Percentiles rank a stretch among this genome's conserved stretches.
These are phyloP conservation scores for Stemphylium vesicarium DNA, from an alignment of 2,329 filamentous ascomycete species.

Conservation along the genomic window DNA sequence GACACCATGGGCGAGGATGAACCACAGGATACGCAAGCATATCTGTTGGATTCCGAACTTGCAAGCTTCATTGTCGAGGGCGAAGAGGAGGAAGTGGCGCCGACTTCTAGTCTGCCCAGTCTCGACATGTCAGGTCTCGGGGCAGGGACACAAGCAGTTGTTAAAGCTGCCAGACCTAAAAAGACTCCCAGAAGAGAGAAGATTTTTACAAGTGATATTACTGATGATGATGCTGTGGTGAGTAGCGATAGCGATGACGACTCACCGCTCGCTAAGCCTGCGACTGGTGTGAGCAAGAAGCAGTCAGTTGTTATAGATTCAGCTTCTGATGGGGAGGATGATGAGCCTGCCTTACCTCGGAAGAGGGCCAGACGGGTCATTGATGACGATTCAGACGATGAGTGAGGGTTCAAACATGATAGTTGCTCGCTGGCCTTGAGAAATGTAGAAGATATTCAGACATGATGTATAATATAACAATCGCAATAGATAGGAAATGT, in stretches of 20 bases:
- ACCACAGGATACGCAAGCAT: conserved; percentile 49
- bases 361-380: conserved; percentile 39
- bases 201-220: conserved; percentile 45
- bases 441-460: neutral
- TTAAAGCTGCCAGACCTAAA: conserved; percentile 32
- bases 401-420: conserved; percentile 7
- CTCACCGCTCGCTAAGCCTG: conserved; percentile 16
- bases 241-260: conserved; percentile 46
- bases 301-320: conserved; percentile 31
- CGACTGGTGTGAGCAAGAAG: conserved; percentile 19
- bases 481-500: neutral
- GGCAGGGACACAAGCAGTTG: conserved; percentile 43
- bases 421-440: neutral
- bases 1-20: conserved; percentile 51
- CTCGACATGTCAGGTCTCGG: conserved; percentile 37
- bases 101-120: conserved; percentile 43
- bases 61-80: conserved; percentile 54
- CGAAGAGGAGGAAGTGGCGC: conserved; percentile 44
- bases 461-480: neutral
- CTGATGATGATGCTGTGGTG: conserved; percentile 42
- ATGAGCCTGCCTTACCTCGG: conserved; percentile 28
- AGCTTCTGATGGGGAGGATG: conserved; percentile 28
- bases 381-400: conserved; percentile 43
- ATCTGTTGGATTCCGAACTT: conserved; percentile 54
- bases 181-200: conserved; percentile 33